Percentiles rank a stretch among this genome's conserved stretches.
Conservation (phyloP, 169 alveolate genomes). For the Plasmodium gaboni region DNA sequence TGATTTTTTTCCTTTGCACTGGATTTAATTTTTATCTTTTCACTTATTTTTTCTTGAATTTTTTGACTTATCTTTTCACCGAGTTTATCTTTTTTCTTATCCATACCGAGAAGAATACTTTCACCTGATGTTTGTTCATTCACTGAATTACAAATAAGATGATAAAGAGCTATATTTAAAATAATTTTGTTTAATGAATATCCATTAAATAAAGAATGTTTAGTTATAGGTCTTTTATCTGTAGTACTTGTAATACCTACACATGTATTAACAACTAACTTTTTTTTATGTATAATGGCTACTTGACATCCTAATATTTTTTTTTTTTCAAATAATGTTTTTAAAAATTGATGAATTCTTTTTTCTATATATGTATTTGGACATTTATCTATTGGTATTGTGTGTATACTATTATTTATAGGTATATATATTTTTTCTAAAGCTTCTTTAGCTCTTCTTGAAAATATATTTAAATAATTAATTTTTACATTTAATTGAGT, state of each 20-base stretch:
- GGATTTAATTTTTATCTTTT: too few relatives aligned
- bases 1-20: too few relatives aligned
- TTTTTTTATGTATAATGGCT: conserved; percentile 78
- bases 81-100: conserved; percentile 58
- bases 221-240: conserved; percentile 82
- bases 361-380: conserved; percentile 63
- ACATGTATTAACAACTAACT: conserved; percentile 79
- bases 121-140: conserved; percentile 77
- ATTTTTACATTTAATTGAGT: conserved; percentile 84
- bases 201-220: conserved; percentile 82
- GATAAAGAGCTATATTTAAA: conserved; percentile 78
- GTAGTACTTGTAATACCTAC: conserved; percentile 80
- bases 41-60: conserved; percentile 28
- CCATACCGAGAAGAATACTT: conserved; percentile 72
- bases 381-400: conserved; percentile 53
- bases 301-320: conserved; percentile 81
- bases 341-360: conserved; percentile 56
- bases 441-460: conserved; percentile 84
- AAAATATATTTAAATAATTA: conserved; percentile 85
- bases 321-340: conserved; percentile 56
- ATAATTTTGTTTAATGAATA: conserved; percentile 77
- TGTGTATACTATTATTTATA: conserved; percentile 33
- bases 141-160: conserved; percentile 68
- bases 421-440: conserved; percentile 63
- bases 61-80: conserved; percentile 65